Base-by-base conservation (phyloP, 345 rosid species). In the Populus tremula region DNA sequence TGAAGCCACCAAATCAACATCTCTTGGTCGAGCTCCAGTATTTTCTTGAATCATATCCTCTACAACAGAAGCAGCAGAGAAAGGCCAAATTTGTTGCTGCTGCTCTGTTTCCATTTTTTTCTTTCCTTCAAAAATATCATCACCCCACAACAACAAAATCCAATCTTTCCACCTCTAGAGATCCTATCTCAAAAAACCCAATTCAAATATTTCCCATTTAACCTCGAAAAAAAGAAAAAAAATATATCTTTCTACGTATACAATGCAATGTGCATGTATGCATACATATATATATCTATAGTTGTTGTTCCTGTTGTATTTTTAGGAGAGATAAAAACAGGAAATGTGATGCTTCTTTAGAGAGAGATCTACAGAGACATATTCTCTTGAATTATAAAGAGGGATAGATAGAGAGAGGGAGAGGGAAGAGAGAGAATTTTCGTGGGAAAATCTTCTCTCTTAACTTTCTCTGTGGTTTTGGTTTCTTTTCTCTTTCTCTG, bases 41-140 rank as follows among this genome's bases (percentile, higher is more conserved):
- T 92, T 89, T 67, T 93, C 90, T 70, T 86, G 87, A 81, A 96
- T 91, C 76, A 96, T 87, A 73, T 89, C 98, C 81, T 92, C 94
- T 38, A 96, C 90, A 69, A 91, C 77, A 39, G 98, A 91, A 66
- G 85, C 90, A 59, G 89, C 86, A 56, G 91, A 87, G 80, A 88
- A 84, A 53, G 88, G 76, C 35, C 82, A 76, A 69, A 8, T 84
- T 74, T 59, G 64, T 1, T 59, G 63, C 12, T 59, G 64, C 29
- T 83, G 90, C 76, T 87, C 93, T 75, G 88, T 76, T 78, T 87
- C 86, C 98, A 89, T 91, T 80, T 33, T 61, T 41, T 45, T 47
- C 61, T 63, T 33, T 36, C 45, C 67, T 29, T 21, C 43, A 70
- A 70, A 50, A 62, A 14, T 45, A 45, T n/a, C 14, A 43, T 31